Base-by-base conservation (phyloP, 768 basidiomycete species). In the Piloderma croceum region DNA sequence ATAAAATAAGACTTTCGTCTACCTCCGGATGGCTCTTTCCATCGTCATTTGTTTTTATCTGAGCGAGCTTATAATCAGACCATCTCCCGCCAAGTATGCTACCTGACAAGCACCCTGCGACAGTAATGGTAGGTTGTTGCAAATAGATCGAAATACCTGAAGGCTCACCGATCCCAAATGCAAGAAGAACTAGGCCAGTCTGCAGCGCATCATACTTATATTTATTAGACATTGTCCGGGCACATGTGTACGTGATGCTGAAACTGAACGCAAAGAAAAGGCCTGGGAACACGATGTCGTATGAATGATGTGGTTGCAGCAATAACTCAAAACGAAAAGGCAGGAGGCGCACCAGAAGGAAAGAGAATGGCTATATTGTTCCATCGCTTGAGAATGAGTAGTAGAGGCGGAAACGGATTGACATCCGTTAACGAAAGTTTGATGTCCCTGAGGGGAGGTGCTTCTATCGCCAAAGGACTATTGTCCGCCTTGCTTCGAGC, bases 171-270 rank as follows among this genome's bases (percentile, higher is more conserved):
- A 74, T 46, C 34, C 90, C 90, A 49, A 79, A 85, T 0, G 83
- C 61, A 7, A 96, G 72, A 5, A 91, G 73, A 7, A 90, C 77
- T 20, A 91, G 58, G 3, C 91, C 91, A 35, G 85, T 77, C 31
- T 77, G 67, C 4, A 92, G 64, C 0, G 90, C 66, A 34, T 75
- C 65, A 57, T 83, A 90, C 21, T 69, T 54, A 51, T 93, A 93
- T 2, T 68, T 59, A 21, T 61, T 56, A 6, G 66, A 71, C 9
- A 93, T 69, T 1, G 85, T 89, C 43, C 84, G 71, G 6, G 86
- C 71, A 12, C 78, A 77, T 0, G 87, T 87, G 56, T 90, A 93
- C 3, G 76, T 64, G 25, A 92, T 69, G 32, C 76, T 68, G 58
- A 83, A 91, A 27, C 68, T 74, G 38, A 79, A 81, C 0, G 79